phyloP scores from a whole-genome alignment of 352 stramenopile genomes.

The Phytophthora pinifolia region DNA sequence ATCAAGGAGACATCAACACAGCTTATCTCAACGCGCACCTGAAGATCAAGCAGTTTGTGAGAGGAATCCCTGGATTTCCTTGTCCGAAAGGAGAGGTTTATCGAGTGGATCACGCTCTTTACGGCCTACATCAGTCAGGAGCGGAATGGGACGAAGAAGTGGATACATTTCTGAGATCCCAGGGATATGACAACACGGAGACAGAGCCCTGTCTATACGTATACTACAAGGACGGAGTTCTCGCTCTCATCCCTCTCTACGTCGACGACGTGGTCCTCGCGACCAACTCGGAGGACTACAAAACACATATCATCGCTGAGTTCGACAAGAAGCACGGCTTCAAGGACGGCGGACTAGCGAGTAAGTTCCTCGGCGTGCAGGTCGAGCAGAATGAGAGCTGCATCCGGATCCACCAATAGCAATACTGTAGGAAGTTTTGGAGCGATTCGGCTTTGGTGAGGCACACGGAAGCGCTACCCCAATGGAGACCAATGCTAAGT shows the following conservation, averaged over 20 bases:
- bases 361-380: constrained; percentile 11
- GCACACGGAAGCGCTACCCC: constrained; percentile 1
- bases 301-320: constrained; percentile 14
- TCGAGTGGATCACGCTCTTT: too few relatives aligned
- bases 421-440: constrained; percentile 6
- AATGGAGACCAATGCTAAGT: constrained; percentile 16
- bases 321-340: constrained; percentile 22
- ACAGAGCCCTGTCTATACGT: constrained; percentile 12
- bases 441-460: constrained; percentile 2
- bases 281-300: constrained; percentile 13
- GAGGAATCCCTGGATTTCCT: too few relatives aligned
- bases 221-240: constrained; percentile 3
- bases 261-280: constrained; percentile 24
- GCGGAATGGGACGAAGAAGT: constrained; percentile 22
- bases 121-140: too few relatives aligned
- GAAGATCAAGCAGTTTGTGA: too few relatives aligned
- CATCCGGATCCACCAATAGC: constrained; percentile 9
- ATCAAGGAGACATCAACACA: constrained; percentile 18
- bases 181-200: neutral
- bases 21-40: too few relatives aligned
- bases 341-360: constrained; percentile 11
- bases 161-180: constrained; percentile 2
- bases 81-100: too few relatives aligned
- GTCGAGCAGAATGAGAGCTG: constrained; percentile 9
- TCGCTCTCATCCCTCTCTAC: constrained; percentile 21